Evolutionary conservation across 352 stramenopile species (phyloP), one percentile per base, ranked within the genome.

Genomic region (Pythium myriotylum): DNA sequence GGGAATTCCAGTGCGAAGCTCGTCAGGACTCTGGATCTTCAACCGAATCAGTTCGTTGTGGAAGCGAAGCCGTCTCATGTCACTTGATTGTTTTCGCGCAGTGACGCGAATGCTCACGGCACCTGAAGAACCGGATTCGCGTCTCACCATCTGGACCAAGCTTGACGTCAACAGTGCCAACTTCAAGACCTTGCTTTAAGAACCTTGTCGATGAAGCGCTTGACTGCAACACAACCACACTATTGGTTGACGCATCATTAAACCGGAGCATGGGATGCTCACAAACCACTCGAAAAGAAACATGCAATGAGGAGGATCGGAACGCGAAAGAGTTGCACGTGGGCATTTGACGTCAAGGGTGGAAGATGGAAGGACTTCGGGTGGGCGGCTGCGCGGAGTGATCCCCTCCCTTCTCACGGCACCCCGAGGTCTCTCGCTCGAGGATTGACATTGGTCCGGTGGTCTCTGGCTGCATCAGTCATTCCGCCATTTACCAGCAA

Each of bases 181-280:
- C 45, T 63, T 63, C 55, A 63, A 63, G 17, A 33, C 46, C 46
- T 27, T 4, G 8, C 6, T 63, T 51, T 50, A 63, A 22, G 10
- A n/a, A 43, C 40, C 17, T 12, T 35, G 5, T 10, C 29, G 10
- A 35, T 5, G 5, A 10, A 10, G 10, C 29, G 29, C 10, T 10
- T 35, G 29, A n/a, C n/a, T n/a, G n/a, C n/a, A n/a, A n/a, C n/a
- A n/a, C n/a, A n/a, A n/a, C n/a, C n/a, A n/a, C n/a, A n/a, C n/a
- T n/a, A n/a, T n/a, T n/a, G n/a, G n/a, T n/a, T n/a, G n/a, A n/a
- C n/a, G n/a, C n/a, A n/a, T 35, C 29, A 35, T 10, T 35, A 35
- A 35, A 35, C 29, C 29, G 29, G 10, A 10, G 29, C 10, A 10
- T 35, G 29, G 29, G 29, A 10, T 35, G 29, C 29, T 35, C 5